Conservation (phyloP, 192 early-diverging fungal species). For the Coemansia sp. region DNA sequence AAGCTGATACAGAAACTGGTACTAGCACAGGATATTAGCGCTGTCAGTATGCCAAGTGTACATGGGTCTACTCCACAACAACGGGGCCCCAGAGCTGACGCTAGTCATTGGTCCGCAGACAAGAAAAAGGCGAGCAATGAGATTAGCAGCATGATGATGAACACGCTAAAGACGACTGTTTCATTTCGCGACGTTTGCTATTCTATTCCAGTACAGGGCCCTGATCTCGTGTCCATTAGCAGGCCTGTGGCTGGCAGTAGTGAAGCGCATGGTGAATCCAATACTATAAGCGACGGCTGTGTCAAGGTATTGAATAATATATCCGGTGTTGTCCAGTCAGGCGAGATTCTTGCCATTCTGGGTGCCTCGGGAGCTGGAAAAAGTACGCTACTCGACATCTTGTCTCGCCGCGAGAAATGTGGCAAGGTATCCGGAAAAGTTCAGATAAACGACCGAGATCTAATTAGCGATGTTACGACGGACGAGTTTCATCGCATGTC, state of each 20-base stretch:
- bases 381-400: constrained; percentile 89
- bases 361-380: constrained; percentile 94
- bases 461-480: constrained; percentile 61
- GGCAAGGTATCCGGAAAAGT: constrained; percentile 76
- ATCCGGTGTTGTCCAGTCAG: constrained; percentile 76
- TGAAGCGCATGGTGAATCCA: neutral
- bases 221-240: constrained; percentile 29
- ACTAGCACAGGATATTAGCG: neutral
- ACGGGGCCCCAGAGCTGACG: too few species aligned
- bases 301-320: constrained; percentile 65
- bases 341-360: constrained; percentile 92
- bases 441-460: constrained; percentile 74
- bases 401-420: constrained; percentile 76
- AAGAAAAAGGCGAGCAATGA: constrained; percentile 14
- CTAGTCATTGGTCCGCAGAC: neutral
- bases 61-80: constrained; percentile 1
- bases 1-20: constrained; percentile 41
- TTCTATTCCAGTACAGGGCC: constrained; percentile 31
- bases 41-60: neutral
- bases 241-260: neutral
- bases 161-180: constrained; percentile 30
- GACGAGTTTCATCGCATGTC: constrained; percentile 69
- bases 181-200: constrained; percentile 49
- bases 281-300: neutral
- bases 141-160: constrained; percentile 32